Base-by-base conservation (phyloP, 2,329 filamentous ascomycete genomes). In the Lecanoromycetidae sp. region DNA sequence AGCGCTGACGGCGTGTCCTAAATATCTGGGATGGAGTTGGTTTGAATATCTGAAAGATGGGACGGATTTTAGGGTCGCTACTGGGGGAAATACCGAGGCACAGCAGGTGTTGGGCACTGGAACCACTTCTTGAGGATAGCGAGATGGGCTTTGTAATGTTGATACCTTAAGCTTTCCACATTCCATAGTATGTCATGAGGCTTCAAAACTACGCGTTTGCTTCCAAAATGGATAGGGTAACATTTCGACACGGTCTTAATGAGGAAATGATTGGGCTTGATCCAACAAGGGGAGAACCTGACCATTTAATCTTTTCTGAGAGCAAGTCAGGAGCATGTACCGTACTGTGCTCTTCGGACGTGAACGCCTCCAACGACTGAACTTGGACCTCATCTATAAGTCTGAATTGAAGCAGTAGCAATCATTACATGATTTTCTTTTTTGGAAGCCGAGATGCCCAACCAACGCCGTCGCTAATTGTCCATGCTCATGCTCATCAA, bases 31-130 rank as follows among this genome's bases (percentile, higher is more conserved):
- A 9, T 53, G 51, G 10, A 42, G 40, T 8, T 53, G 49, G 48
- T 51, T 53, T 30, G 51, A 53, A 26, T 53, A 53, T 34, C n/a
- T 43, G 10, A 53, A 53, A 36, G 51, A 45, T 9, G 43, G 37
- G 10, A 30, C 22, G 5, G 48, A 53, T 19, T 53, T 46, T 27
- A 48, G 48, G 17, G 45, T 51, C 13, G 51, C 44, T 17, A 46
- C 45, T 13, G 40, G 32, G 10, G 51, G 44, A 5, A 39, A 48
- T 15, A 45, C 23, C n/a, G 36, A 43, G 13, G 35, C 29, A 4
- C n/a, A 40, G 22, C 27, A 26, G 5, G 29, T 49, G 4, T 33
- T 49, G 20, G 38, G 38, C 15, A 41, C 38, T 19, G 15, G n/a
- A 9, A n/a, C n/a, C n/a, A 19, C 25, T 13, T 15, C 13, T 30